Percentiles rank a stretch among this genome's conserved stretches.
Evolutionary conservation across 1,284 basidiomycete genomes (phyloP).

Genomic region (Ceratobasidium sp.): DNA sequence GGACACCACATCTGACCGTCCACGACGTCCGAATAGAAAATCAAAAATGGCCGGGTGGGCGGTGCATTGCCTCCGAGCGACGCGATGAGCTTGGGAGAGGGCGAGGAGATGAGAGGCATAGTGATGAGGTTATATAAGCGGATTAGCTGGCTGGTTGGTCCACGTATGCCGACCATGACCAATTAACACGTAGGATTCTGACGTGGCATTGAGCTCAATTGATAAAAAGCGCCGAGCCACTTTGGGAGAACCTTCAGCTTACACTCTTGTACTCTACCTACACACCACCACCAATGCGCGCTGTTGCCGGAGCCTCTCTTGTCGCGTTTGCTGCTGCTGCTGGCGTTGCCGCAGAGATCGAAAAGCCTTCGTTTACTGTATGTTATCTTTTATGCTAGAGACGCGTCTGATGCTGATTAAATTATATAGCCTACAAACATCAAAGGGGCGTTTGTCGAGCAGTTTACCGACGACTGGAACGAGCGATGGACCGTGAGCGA

Average conservation of each 20-base stretch:
- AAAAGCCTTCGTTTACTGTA: conserved; percentile 27
- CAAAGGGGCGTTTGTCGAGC: conserved; percentile 96
- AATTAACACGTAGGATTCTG: conserved; percentile 36
- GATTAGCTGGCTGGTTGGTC: conserved; percentile 31
- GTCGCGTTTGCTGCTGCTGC: conserved; percentile 36
- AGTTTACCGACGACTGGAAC: conserved; percentile 93
- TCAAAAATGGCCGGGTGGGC: conserved; percentile 44
- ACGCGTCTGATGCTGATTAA: conserved; percentile 12
- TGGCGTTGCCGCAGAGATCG: conserved; percentile 26
- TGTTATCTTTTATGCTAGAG: background rate
- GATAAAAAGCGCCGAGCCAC: conserved; percentile 44
- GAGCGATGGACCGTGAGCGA: conserved; percentile 96
- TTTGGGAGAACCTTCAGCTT: conserved; percentile 6
- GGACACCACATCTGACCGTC: conserved; percentile 49
- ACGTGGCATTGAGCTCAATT: conserved; percentile 44
- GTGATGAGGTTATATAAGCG: conserved; percentile 10
- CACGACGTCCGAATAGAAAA: conserved; percentile 48
- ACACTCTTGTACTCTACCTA: conserved; percentile 43
- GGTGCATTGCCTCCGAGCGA: conserved; percentile 44
- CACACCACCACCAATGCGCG: too few relatives aligned
- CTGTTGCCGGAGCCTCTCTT: conserved; percentile 46
- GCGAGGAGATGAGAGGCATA: conserved; percentile 32
- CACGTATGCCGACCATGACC: conserved; percentile 38
- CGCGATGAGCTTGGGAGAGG: conserved; percentile 33
- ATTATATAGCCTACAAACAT: conserved; percentile 80